These are phyloP conservation scores for Extremus antarcticus DNA, from an alignment of 495 filamentous ascomycete genomes.

Conservation along the genomic window DNA sequence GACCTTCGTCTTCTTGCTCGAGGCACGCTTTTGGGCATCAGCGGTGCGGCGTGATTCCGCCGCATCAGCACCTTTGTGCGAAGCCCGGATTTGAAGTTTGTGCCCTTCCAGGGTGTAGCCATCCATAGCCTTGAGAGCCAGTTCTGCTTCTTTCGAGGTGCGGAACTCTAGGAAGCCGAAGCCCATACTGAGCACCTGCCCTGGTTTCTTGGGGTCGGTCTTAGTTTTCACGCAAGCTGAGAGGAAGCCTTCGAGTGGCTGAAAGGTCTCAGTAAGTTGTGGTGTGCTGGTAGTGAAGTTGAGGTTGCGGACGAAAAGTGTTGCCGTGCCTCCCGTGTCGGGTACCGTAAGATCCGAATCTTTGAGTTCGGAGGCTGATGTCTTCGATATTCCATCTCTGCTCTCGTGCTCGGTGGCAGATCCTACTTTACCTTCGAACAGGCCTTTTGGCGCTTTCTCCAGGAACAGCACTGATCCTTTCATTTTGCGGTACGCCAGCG, in stretches of 20 bases:
- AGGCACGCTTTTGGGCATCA: slow-evolving; percentile 65
- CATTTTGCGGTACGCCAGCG: slow-evolving; percentile 76
- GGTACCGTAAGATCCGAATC: slow-evolving; percentile 43
- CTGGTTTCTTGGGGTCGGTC: slow-evolving; percentile 44
- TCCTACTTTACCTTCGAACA: slow-evolving; percentile 44
- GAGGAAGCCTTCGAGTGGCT: slow-evolving; percentile 61
- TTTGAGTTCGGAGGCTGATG: slow-evolving; percentile 38
- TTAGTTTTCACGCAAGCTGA: slow-evolving; percentile 25
- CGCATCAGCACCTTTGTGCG: slow-evolving; percentile 74
- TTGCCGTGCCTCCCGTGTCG: slow-evolving; percentile 52
- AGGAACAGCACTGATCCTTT: slow-evolving; percentile 87
- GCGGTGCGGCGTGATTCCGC: slow-evolving; percentile 73
- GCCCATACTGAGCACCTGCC: slow-evolving; percentile 82
- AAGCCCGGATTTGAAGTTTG: slow-evolving; percentile 67
- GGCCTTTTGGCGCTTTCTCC: slow-evolving; percentile 78
- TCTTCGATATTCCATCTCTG: slow-evolving; percentile 18
- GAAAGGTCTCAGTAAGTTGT: slow-evolving; percentile 61
- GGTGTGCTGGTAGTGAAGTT: slow-evolving; percentile 80
- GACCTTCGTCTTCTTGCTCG: slow-evolving; percentile 71
- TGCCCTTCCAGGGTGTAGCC: slow-evolving; percentile 78
- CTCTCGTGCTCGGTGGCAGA: slow-evolving; percentile 11
- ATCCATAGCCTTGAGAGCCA: slow-evolving; percentile 74
- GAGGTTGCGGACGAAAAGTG: slow-evolving; percentile 85
- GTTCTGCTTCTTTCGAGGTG: slow-evolving; percentile 61
- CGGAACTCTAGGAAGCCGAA: slow-evolving; percentile 91